These are phyloP conservation scores for Pichia sp. DNA, from an alignment of 1,139 yeast species.

Conservation along the genomic window DNA sequence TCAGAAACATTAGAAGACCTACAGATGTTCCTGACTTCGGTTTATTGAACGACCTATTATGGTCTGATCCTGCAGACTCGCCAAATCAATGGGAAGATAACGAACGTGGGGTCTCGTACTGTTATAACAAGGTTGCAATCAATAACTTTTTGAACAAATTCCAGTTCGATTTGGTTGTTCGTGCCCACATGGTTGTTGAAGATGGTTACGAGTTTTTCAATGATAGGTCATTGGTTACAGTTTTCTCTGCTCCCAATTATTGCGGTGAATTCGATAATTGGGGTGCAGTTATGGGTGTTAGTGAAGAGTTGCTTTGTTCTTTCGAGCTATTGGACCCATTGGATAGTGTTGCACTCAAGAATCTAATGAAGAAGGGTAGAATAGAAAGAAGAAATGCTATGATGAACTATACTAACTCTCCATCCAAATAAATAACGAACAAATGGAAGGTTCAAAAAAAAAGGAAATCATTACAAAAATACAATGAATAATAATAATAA, in stretches of 20 bases:
- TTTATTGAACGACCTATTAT: slow-evolving; percentile 85
- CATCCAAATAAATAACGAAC: background rate
- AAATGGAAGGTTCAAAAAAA: background rate
- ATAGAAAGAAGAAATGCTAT: slow-evolving; percentile 66
- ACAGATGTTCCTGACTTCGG: slow-evolving; percentile 98
- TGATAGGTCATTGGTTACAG: slow-evolving; percentile 90
- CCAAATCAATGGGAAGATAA: slow-evolving; percentile 98
- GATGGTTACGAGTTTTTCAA: slow-evolving; percentile 97
- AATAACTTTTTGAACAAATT: slow-evolving; percentile 91
- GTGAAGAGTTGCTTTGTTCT: slow-evolving; percentile 90
- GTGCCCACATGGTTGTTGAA: slow-evolving; percentile 98
- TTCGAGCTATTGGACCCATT: slow-evolving; percentile 91
- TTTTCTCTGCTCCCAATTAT: slow-evolving; percentile 94
- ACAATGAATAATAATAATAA: background rate
- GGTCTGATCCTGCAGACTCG: slow-evolving; percentile 99
- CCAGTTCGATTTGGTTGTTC: slow-evolving; percentile 93
- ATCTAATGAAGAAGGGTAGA: slow-evolving; percentile 84
- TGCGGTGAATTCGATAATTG: slow-evolving; percentile 99
- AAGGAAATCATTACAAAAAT: background rate
- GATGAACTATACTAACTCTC: slow-evolving; percentile 18
- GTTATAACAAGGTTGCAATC: slow-evolving; percentile 98
- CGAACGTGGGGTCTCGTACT: slow-evolving; percentile 95
- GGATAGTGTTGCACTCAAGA: slow-evolving; percentile 88
- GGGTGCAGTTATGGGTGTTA: slow-evolving; percentile 99
- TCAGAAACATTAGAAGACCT: slow-evolving; percentile 97